Evolutionary conservation across 2,329 filamentous ascomycete genomes (phyloP).

Genomic region (Epichloe gansuensis): DNA sequence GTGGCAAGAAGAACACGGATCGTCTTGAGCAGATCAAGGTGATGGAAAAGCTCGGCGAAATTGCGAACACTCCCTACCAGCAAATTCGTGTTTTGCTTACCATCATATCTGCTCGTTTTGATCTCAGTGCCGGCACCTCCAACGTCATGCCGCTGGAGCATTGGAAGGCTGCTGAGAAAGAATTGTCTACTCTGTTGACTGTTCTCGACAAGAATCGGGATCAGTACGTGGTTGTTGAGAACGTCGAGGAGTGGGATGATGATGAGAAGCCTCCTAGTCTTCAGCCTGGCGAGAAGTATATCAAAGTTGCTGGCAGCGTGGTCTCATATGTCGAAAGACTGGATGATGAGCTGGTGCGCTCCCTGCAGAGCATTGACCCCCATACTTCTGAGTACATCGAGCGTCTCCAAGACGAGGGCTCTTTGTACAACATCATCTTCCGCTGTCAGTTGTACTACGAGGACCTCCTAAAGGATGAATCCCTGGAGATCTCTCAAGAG

Average conservation of each 20-base stretch:
- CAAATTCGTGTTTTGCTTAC: constrained; percentile 84
- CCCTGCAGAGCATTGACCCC: constrained; percentile 94
- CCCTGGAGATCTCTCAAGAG: constrained; percentile 68
- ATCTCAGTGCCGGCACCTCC: constrained; percentile 66
- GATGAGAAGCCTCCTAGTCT: constrained; percentile 83
- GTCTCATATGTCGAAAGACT: constrained; percentile 91
- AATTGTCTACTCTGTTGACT: constrained; percentile 64
- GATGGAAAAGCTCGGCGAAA: constrained; percentile 91
- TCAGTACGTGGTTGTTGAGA: constrained; percentile 69
- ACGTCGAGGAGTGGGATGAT: constrained; percentile 96
- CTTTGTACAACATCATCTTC: constrained; percentile 85
- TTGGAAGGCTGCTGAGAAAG: constrained; percentile 89
- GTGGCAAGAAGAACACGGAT: constrained; percentile 99
- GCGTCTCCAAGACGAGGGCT: constrained; percentile 77
- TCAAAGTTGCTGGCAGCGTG: constrained; percentile 86
- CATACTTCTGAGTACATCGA: constrained; percentile 99
- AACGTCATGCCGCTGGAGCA: constrained; percentile 86
- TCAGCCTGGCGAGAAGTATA: constrained; percentile 60
- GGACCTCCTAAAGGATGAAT: constrained; percentile 54
- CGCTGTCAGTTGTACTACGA: constrained; percentile 83
- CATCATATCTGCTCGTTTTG: constrained; percentile 86
- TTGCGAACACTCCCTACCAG: constrained; percentile 85
- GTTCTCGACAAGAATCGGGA: constrained; percentile 69
- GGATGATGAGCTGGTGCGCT: constrained; percentile 92
- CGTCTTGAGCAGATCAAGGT: constrained; percentile 86